These are phyloP conservation scores for Patellifolia procumbens DNA, from an alignment of 179 eudicot genomes.

Conservation along the genomic window DNA sequence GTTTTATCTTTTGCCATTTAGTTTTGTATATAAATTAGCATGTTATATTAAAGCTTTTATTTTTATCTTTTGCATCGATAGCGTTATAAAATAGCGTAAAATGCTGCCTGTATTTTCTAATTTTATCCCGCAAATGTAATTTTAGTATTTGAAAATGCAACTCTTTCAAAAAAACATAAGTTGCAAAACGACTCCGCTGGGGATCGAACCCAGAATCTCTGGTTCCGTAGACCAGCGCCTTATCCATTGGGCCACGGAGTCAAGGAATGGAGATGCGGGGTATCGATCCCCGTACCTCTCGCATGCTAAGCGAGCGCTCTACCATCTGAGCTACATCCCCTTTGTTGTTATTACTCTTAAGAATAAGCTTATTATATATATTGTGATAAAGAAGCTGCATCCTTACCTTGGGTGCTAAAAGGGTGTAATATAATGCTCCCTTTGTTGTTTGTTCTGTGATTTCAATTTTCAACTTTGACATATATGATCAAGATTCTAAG, in stretches of 20 bases:
- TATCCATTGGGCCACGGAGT: conserved; percentile 93
- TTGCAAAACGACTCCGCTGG: conserved; percentile 64
- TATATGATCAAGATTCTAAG: too few species aligned
- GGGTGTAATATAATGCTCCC: too few species aligned
- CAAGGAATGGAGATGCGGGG: conserved; percentile 96
- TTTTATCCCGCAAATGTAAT: too few species aligned
- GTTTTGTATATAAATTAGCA: conserved; percentile 9
- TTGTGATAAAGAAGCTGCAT: too few species aligned
- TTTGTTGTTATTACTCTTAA: neutral
- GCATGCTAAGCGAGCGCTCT: conserved; percentile 51
- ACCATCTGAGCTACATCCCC: conserved; percentile 26
- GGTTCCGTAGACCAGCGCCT: conserved; percentile 98
- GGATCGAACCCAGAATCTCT: conserved; percentile 98
- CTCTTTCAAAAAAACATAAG: neutral
- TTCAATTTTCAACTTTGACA: too few species aligned
- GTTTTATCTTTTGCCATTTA: neutral
- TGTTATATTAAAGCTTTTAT: conserved; percentile 22
- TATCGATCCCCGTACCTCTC: conserved; percentile 99
- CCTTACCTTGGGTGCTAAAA: too few species aligned
- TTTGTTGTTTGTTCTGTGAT: too few species aligned
- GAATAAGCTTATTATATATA: too few species aligned
- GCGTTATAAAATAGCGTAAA: too few species aligned
- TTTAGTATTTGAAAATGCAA: too few species aligned
- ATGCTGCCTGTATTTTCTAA: too few species aligned
- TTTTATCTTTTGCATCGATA: neutral